Conservation (phyloP, 2,329 filamentous ascomycete species). For the Colletotrichum neosansevieriae region DNA sequence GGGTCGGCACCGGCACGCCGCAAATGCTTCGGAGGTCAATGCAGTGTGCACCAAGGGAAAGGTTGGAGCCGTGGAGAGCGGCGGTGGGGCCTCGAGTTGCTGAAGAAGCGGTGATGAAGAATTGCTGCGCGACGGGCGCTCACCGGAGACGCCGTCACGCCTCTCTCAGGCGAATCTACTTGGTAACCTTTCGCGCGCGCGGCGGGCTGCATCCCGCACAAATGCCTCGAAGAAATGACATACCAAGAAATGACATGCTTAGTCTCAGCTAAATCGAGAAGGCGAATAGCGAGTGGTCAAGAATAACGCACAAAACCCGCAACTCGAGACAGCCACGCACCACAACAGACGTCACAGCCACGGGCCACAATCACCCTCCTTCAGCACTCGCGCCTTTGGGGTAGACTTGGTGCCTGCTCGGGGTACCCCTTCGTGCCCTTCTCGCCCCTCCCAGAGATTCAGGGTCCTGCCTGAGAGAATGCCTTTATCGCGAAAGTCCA, state of each 20-base stretch:
- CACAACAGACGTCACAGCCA: constrained; percentile 34
- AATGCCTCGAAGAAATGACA: constrained; percentile 26
- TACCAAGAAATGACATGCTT: not conserved
- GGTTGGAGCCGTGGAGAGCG: constrained; percentile 24
- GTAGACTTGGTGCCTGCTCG: constrained; percentile 2
- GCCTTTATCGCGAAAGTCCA: constrained; percentile 5
- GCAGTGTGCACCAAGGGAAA: not conserved
- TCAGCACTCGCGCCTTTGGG: constrained; percentile 1
- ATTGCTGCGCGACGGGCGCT: not conserved
- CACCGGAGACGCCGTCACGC: not conserved
- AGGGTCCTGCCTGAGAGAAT: constrained; percentile 31
- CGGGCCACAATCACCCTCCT: constrained; percentile 2
- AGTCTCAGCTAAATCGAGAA: constrained; percentile 28
- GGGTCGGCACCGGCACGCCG: constrained; percentile 6
- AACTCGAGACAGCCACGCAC: constrained; percentile 32
- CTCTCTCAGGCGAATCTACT: too few relatives aligned
- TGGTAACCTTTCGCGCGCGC: too few relatives aligned
- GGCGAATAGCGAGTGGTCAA: constrained; percentile 16
- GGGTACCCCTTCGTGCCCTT: constrained; percentile 34
- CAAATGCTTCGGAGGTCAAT: constrained; percentile 18
- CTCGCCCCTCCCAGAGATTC: constrained; percentile 21
- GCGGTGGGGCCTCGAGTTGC: not conserved
- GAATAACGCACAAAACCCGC: constrained; percentile 37
- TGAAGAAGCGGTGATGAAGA: constrained; percentile 35
- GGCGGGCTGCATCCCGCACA: constrained; percentile 12